Evolutionary conservation across 768 basidiomycete genomes (phyloP), one percentile per base, ranked within the genome.

Genomic region (Saitozyma podzolica): DNA sequence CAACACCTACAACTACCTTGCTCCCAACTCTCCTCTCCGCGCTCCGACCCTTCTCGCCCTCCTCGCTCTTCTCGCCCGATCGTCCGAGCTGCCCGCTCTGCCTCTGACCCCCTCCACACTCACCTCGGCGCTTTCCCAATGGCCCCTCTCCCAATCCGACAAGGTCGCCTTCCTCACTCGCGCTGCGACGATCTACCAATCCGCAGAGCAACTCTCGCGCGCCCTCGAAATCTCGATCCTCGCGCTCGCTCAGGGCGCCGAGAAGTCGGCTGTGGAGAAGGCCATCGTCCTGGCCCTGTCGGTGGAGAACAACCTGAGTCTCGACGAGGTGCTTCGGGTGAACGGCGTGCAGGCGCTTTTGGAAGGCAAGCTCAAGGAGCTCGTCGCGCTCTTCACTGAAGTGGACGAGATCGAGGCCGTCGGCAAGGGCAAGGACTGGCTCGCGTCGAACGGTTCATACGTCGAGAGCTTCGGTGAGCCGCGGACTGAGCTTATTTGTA

Each of bases 1-100:
- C 67, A 75, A 79, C 62, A 70, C 73, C 48, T 79, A 79, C 73
- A 79, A 79, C 70, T 71, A 62, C 55, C 69, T 77, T 6, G 70
- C 78, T 9, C 6, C 72, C 13, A 43, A 66, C 8, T 79, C 78
- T 2, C 49, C 73, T n/a, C 68, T 76, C 40, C 73, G 78, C 47
- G 66, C 78, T 6, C 52, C 60, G 8, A 68, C 72, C 13, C 73
- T 79, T 29, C 63, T 74, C 40, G 50, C 74, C 40, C 70, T 77
- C 42, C 67, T 79, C 45, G 66, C 67, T 9, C 61, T 74, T 51
- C 69, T 78, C 48, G 56, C 74, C 14, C 52, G 62, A n/a, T 67
- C 69, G 16, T 61, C 68, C 20, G 74, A 76, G 45, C 64, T 74
- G 50, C 62, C 67, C 39, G 45, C 63, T 39, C 61, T 79, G 11